Base-by-base conservation (phyloP, 352 stramenopile genomes). In the Pythium scleroteichum region DNA sequence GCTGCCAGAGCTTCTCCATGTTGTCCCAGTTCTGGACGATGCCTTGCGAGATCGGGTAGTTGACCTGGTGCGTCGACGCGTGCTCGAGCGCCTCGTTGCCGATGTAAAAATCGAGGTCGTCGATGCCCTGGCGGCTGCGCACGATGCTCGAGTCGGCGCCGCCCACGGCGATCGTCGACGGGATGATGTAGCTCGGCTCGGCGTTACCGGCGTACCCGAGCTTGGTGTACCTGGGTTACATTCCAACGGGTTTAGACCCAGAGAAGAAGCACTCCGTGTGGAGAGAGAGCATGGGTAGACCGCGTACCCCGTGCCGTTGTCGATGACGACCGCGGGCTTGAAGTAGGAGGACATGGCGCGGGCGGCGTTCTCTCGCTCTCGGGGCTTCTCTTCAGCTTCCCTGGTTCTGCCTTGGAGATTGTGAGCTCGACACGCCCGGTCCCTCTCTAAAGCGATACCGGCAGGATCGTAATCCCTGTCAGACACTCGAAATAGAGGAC, bases 101-200 rank as follows among this genome's bases (percentile, higher is more conserved):
- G 46, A 98, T 97, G 77, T 96, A 96, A 69, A 98, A 98, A 75
- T 98, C 95, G 46, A 98, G 68, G 65, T 98, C 95, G 59, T 97
- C 90, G 54, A 98, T 88, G 33, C 91, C 91, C 67, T 97, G 85
- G 41, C 79, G 76, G 63, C 90, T 96, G 49, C 88, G 85, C 26
- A 95, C 87, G 17, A 73, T 79, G 57, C 69, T 86, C 14, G 78
- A 84, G 64, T 87, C 76, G 24, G 61, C 75, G 45, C 79, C 75
- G 47, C 82, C 74, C 50, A 91, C 80, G 5, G 91, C 94, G 57
- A 98, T 97, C 9, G 93, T 96, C 27, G 95, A 98, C 29, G 95
- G 95, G 59, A 98, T 95, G 59, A 98, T 97, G 79, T 98, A 98
- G 63, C 92, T 94, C 17, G 95, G 95, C 64, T 97, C 88, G 47